phyloP scores from a whole-genome alignment of 2,329 filamentous ascomycete species.

The Botrytis squamosa region DNA sequence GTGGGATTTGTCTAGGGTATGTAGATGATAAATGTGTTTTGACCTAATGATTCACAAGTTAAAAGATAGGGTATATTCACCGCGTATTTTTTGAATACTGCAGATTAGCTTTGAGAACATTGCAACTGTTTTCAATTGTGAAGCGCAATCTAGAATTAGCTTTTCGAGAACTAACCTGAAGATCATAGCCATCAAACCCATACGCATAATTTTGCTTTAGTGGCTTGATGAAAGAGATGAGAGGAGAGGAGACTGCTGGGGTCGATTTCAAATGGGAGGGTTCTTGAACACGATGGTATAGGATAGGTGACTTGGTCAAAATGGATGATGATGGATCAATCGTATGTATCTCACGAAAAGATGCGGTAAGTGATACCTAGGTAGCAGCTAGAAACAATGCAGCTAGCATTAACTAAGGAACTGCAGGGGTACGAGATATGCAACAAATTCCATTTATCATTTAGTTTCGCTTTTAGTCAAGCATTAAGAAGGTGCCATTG shows the following conservation, averaged over 20 bases:
- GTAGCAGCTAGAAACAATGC: neutral
- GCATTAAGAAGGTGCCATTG: neutral
- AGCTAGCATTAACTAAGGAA: neutral
- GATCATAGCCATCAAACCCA: neutral
- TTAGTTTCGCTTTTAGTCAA: neutral
- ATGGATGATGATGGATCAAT: slow-evolving; percentile 52
- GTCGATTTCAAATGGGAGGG: fast-evolving
- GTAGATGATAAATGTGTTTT: neutral
- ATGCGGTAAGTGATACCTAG: slow-evolving; percentile 42
- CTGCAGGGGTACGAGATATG: neutral
- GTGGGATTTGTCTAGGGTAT: neutral
- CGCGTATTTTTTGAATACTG: neutral
- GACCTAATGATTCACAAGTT: neutral
- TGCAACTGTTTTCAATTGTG: neutral
- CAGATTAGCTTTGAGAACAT: neutral
- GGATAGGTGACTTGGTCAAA: slow-evolving; percentile 58
- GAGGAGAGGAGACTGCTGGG: neutral
- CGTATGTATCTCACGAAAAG: slow-evolving; percentile 60
- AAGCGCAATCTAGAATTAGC: fast-evolving
- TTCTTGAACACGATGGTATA: slow-evolving; percentile 47
- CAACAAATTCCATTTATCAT: neutral
- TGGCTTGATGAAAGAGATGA: neutral
- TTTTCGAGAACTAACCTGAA: neutral
- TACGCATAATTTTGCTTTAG: neutral
- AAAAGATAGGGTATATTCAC: neutral